A percentile compares a stretch with the other conserved stretches of the same genome.
These are phyloP conservation scores for Taphrina flavorubra DNA, from an alignment of 1,139 yeast species.

Conservation along the genomic window DNA sequence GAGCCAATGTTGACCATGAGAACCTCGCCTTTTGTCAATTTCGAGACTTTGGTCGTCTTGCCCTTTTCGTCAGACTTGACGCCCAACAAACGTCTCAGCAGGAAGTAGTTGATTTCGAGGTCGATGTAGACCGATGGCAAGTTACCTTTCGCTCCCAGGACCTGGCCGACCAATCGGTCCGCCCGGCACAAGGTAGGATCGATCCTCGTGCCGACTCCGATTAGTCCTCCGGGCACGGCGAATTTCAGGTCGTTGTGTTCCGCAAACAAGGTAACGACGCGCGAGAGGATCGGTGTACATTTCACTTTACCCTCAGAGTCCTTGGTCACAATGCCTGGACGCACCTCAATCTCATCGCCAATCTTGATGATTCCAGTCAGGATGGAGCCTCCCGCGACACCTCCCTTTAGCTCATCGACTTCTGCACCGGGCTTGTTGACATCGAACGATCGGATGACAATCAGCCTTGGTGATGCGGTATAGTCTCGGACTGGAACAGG, in stretches of 20 bases:
- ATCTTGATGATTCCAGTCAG: constrained; percentile 94
- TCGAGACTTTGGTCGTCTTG: constrained; percentile 95
- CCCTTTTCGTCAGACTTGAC: constrained; percentile 98
- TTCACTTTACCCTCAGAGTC: constrained; percentile 82
- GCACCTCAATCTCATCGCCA: constrained; percentile 97
- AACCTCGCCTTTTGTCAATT: constrained; percentile 91
- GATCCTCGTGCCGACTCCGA: constrained; percentile 99
- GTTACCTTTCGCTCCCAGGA: constrained; percentile 95
- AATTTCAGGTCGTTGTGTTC: constrained; percentile 97
- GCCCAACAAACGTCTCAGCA: constrained; percentile 95
- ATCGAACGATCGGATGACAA: constrained; percentile 97
- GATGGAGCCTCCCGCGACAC: constrained; percentile 99
- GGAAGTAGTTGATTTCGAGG: constrained; percentile 94
- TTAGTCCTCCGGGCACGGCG: constrained; percentile 99
- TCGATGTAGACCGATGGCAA: constrained; percentile 96
- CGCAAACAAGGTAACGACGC: constrained; percentile 91
- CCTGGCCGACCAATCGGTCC: constrained; percentile 98
- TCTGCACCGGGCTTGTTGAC: constrained; percentile 99
- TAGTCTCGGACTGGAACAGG: constrained; percentile 98
- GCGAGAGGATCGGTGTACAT: constrained; percentile 94
- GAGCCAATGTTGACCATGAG: constrained; percentile 99
- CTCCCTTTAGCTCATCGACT: constrained; percentile 96
- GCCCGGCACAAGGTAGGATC: constrained; percentile 99
- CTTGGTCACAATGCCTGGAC: constrained; percentile 98
- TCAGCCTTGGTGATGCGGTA: constrained; percentile 88